A percentile compares a stretch with the other conserved stretches of the same genome.
These are phyloP conservation scores for Leishmania martiniquensis DNA, from an alignment of 208 protist species.

Conservation along the genomic window DNA sequence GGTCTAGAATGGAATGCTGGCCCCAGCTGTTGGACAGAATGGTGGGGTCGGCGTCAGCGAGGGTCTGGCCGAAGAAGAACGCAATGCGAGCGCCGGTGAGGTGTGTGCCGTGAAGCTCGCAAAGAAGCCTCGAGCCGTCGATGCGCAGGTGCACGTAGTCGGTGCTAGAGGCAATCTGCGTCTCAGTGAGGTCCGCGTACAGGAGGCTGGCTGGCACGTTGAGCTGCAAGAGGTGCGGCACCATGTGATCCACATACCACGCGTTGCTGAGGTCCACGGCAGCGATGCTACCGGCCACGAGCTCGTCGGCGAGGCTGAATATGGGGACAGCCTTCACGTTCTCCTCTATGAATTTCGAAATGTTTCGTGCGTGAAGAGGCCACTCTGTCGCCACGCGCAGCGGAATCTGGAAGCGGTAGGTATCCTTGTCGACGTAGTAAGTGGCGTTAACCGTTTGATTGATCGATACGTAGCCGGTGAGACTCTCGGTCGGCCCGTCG, in stretches of 20 bases:
- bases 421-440: slow-evolving; percentile 11
- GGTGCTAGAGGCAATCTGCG: background rate
- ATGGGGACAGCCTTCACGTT: background rate
- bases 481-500: background rate
- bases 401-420: slow-evolving; percentile 8
- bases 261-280: slow-evolving; percentile 1
- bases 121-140: background rate
- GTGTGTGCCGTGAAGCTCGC: background rate
- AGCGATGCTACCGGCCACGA: background rate
- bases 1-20: background rate
- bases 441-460: slow-evolving; percentile 17
- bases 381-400: slow-evolving; percentile 1
- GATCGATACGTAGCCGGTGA: slow-evolving; percentile 14
- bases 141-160: slow-evolving; percentile 13
- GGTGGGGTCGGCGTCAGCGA: slow-evolving; percentile 9
- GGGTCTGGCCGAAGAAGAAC: slow-evolving; percentile 4
- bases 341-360: background rate
- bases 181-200: background rate
- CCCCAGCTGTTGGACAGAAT: slow-evolving; percentile 36
- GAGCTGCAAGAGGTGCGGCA: slow-evolving; percentile 15
- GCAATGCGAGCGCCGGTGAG: background rate
- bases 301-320: background rate
- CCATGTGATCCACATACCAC: background rate
- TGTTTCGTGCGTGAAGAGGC: slow-evolving; percentile 1
- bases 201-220: slow-evolving; percentile 3